Base-by-base conservation (phyloP, 768 basidiomycete species). In the Mycena filopes region DNA sequence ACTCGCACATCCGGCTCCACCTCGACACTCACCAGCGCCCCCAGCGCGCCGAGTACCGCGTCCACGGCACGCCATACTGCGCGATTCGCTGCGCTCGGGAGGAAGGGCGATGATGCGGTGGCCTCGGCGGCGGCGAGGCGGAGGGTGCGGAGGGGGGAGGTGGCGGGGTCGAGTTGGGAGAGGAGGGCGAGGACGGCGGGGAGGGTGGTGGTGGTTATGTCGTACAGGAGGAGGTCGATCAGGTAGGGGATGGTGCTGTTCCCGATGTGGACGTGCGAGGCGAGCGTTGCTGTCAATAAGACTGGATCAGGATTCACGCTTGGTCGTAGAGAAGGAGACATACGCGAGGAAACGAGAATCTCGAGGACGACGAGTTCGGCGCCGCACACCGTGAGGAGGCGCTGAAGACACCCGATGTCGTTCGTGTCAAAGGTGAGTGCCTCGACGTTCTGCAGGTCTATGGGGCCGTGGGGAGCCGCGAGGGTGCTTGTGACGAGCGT, bases 351-450 rank as follows among this genome's bases (percentile, higher is more conserved):
- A 23, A 50, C 25, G 25, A 53, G 41, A 9, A 60, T 29, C n/a
- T 60, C 50, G 20, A 60, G 59, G 26, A 53, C 42, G 29, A 53
- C 31, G 29, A 60, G 40, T 5, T 43, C 29, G 8, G n/a, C 23
- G 1, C 48, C 41, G 41, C 59, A 53, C 40, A 60, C 23, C 7
- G 11, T n/a, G 1, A 60, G 50, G 4, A 60, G 41, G 16, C 42
- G 49, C 49, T 21, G 59, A 11, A 60, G 33, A 21, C 59, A 51
- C 15, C n/a, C 8, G 21, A 46, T 53, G 23, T 60, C 50, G 18
- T n/a, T 20, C 8, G 28, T 60, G 42, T 60, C 59, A 42, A 60
- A 60, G 7, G 59, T 60, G n/a, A 60, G 50, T 6, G 49, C 29
- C 10, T 45, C 42, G 49, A 60, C 11, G 23, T 2, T 23, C 20